Evolutionary conservation across 192 early-diverging fungal species (phyloP), one percentile per base, ranked within the genome.

Genomic region (Funneliformis mosseae): DNA sequence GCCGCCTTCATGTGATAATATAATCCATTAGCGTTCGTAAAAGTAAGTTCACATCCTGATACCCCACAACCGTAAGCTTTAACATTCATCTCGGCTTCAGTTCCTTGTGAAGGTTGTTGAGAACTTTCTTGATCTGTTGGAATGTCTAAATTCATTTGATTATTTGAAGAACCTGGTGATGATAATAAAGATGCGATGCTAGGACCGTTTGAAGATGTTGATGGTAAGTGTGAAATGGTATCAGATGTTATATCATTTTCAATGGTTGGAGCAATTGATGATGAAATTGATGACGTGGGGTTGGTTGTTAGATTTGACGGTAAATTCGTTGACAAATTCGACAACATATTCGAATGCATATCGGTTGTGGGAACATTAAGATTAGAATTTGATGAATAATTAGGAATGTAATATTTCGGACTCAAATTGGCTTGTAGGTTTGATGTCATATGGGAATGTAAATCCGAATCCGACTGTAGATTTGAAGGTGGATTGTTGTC

Each of bases 1-100:
- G 46, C 59, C 0, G 62, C 80, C 27, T 85, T 85, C 82, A 85
- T 84, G 41, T 87, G 87, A 63, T 84, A 86, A 42, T 84, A 85
- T n/a, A 88, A 67, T 7, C 82, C 84, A 45, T 79, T 82, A 0
- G 87, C 80, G 23, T 74, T 71, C 4, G 72, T 14, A 45, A 83
- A 86, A 12, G 50, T 78, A 7, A 72, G 70, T 62, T 39, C 67
- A 61, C 86, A 87, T 4, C 70, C 84, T 46, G 78, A 55, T n/a
- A 85, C 62, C 41, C 77, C 86, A 43, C 86, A 87, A 3, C 84
- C 84, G 42, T 85, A 87, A 4, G 86, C 84, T 62, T 61, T 79
- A 55, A 21, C 16, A 55, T 27, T 45, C 5, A 4, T 50, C 8
- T 74, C 46, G 5, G 16, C 10, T 3, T 18, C n/a, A 21, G 43